Base-by-base conservation (phyloP, 129 eudicot species). In the Centaurea solstitialis region DNA sequence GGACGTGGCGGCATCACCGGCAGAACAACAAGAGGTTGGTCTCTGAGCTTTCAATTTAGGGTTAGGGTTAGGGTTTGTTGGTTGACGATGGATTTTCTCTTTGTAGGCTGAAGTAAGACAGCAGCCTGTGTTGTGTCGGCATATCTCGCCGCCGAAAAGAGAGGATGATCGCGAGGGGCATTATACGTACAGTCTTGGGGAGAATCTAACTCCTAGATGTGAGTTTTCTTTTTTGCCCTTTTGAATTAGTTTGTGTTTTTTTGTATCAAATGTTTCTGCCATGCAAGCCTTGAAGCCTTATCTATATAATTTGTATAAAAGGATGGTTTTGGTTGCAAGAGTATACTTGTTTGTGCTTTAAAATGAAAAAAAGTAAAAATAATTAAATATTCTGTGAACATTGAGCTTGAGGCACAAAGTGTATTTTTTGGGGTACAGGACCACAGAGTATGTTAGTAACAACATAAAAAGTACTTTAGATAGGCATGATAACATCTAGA, bases 191-290 rank as follows among this genome's bases (percentile, higher is more conserved):
- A 81, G 75, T 73, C 75, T 94, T 3, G 98, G 98, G 77, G 98
- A 94, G 64, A 91, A 91, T 90, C 85, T 94, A 53, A 94, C 98
- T 74, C 88, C 97, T 72, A 80, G 97, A 89, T 94, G 98, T 94
- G 85, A 88, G 90, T n/a, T 80, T 65, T 50, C 73, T 24, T 57
- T 47, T 41, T 20, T 0, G 7, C 47, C 61, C 72, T 47, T 67
- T 7, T 39, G 4, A 22, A 12, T 37, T 26, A 18, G 0, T 5
- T 4, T 9, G 30, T 64, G 30, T 64, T 26, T 64, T 62, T 64
- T 21, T 21, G 12, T 64, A 20, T 64, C 30, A 64, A 64, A 20
- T 5, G 28, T 62, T 18, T 62, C 12, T 61, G 68, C 68, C 68
- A n/a, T 61, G 68, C 68, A 61, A 50, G 62, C 62, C 6, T 59